Evolutionary conservation across 2,329 filamentous ascomycete genomes (phyloP), one percentile per base, ranked within the genome.

Genomic region (Lecanicillium sp.): DNA sequence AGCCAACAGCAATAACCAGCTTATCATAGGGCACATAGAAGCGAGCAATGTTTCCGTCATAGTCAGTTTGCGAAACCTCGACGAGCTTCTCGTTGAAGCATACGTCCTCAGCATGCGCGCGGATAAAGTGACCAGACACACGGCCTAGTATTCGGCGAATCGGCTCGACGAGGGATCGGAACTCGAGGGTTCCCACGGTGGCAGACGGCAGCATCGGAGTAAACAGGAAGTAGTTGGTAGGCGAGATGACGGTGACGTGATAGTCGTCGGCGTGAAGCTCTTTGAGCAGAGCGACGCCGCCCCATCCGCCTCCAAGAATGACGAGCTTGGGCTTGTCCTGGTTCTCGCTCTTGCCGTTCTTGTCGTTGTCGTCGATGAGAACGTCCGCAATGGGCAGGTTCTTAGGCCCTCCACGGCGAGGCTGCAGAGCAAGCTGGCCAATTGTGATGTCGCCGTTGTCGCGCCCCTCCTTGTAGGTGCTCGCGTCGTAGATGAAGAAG

Each of bases 1-100:
- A 96, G 27, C 91, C 91, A 50, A 97, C 90, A 21, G 84, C 90
- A 58, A 98, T 76, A 23, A 98, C 86, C 39, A 98, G 76, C 70
- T 98, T 98, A 65, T 98, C 94, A 63, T 98, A 98, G 0, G 93
- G 93, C 2, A 98, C 77, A 63, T 98, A 98, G 69, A 97, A 98
- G 33, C 81, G 75, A 48, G 81, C 74, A 58, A 86, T 81, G n/a
- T 87, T 73, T 4, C 93, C 93, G 51, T 74, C 67, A 3, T 79
- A 67, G 55, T 90, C 86, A 3, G 74, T 62, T 56, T 94, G 87
- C 1, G 86, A 83, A 1, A 95, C 78, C 64, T 98, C 93, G 6
- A 98, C 83, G 48, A 98, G 71, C 63, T 95, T 95, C 59, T 90
- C 79, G 0, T 87, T 89, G 62, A 97, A 96, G 47, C 95, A 89